These are phyloP conservation scores for Catenaria anguillulae DNA, from an alignment of 371 early-diverging fungal species.

Conservation along the genomic window DNA sequence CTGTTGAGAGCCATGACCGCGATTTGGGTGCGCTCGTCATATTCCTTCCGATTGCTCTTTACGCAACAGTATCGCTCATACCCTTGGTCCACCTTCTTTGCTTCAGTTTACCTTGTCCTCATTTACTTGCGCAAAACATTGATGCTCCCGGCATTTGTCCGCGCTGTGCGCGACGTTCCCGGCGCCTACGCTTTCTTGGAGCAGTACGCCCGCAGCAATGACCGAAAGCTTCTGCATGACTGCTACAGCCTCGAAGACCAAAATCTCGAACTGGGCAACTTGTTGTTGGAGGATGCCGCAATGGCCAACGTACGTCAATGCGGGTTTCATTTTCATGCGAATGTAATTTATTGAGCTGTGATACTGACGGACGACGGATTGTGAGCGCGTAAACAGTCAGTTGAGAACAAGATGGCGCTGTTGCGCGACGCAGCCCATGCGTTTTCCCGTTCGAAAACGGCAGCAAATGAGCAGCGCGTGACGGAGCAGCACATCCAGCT, in stretches of 20 bases:
- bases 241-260: background rate
- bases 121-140: background rate
- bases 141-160: background rate
- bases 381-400: too few relatives aligned
- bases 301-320: background rate
- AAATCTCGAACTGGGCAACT: background rate
- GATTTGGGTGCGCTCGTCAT: background rate
- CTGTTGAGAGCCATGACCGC: background rate
- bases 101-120: background rate
- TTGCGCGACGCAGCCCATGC: too few relatives aligned
- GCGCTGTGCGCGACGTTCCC: background rate
- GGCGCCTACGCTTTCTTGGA: background rate
- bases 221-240: background rate
- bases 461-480: too few relatives aligned
- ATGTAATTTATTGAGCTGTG: too few relatives aligned
- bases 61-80: background rate
- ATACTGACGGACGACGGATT: too few relatives aligned
- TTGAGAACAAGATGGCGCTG: too few relatives aligned
- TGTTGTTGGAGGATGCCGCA: background rate
- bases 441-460: too few relatives aligned
- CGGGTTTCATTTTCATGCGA: too few relatives aligned
- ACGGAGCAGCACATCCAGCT: too few relatives aligned
- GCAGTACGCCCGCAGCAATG: background rate
- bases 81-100: too few relatives aligned
- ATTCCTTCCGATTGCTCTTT: background rate